Evolutionary conservation across 1,139 yeast species (phyloP).

Genomic region (Schwanniomyces etchellsii): DNA sequence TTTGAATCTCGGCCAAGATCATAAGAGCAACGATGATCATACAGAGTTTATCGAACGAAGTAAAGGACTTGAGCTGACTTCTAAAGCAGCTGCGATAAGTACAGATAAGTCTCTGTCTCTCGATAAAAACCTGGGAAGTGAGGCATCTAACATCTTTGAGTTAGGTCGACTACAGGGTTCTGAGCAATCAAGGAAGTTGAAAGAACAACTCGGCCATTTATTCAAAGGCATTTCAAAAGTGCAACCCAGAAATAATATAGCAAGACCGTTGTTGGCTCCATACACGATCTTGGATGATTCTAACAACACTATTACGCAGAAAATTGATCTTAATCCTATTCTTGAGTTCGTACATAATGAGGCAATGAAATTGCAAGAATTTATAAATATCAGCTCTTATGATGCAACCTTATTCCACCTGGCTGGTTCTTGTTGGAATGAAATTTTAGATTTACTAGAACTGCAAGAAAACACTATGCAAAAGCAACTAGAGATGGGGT

Average conservation of each 20-base stretch:
- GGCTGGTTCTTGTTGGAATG: constrained; percentile 32
- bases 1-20: constrained; percentile 1
- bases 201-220: constrained; percentile 12
- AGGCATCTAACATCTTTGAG: constrained; percentile 24
- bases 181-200: constrained; percentile 22
- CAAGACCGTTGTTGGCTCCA: no score
- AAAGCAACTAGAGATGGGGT: not conserved
- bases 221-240: not conserved
- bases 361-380: constrained; percentile 23
- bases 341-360: constrained; percentile 23
- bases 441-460: constrained; percentile 17
- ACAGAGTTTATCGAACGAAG: no score
- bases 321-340: constrained; percentile 32
- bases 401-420: constrained; percentile 26
- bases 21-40: no score
- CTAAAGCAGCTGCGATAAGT: not conserved
- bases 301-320: constrained; percentile 27
- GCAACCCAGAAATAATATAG: not conserved
- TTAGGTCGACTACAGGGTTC: constrained; percentile 32
- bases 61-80: not conserved
- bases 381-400: constrained; percentile 19
- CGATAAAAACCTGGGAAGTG: no score
- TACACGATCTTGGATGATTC: constrained; percentile 23
- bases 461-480: constrained; percentile 6
- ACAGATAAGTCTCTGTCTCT: no score